Conservation (phyloP, 2,329 filamentous ascomycete species). For the Botryotinia calthae region DNA sequence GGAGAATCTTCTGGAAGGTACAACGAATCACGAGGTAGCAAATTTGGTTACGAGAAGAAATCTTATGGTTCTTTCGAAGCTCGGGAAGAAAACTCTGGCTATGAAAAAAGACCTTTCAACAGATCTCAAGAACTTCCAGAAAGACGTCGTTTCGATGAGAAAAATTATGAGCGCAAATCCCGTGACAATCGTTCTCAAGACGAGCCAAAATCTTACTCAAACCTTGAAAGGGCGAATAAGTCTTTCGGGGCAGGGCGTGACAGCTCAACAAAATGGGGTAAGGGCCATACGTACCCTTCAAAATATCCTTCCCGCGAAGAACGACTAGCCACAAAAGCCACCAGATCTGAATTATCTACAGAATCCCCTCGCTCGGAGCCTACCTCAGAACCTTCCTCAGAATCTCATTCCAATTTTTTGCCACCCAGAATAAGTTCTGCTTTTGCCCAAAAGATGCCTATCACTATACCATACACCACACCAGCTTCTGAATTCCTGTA, state of each 20-base stretch:
- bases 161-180: background rate
- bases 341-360: background rate
- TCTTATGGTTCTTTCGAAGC: background rate
- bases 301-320: conserved; percentile 12
- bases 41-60: background rate
- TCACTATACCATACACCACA: conserved; percentile 67
- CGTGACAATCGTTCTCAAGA: background rate
- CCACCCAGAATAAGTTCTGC: conserved; percentile 13
- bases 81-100: background rate
- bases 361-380: background rate
- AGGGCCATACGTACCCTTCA: background rate
- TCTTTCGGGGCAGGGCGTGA: background rate
- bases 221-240: background rate
- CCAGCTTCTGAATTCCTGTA: conserved; percentile 91
- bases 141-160: background rate
- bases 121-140: background rate
- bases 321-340: background rate
- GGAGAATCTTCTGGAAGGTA: background rate
- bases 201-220: background rate
- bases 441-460: conserved; percentile 33
- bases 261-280: background rate
- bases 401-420: background rate
- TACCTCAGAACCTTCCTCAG: background rate
- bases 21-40: background rate
- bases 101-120: background rate